Conservation (phyloP, 176 grass and related monocot genomes). For the Tillandsia fasciculata region DNA sequence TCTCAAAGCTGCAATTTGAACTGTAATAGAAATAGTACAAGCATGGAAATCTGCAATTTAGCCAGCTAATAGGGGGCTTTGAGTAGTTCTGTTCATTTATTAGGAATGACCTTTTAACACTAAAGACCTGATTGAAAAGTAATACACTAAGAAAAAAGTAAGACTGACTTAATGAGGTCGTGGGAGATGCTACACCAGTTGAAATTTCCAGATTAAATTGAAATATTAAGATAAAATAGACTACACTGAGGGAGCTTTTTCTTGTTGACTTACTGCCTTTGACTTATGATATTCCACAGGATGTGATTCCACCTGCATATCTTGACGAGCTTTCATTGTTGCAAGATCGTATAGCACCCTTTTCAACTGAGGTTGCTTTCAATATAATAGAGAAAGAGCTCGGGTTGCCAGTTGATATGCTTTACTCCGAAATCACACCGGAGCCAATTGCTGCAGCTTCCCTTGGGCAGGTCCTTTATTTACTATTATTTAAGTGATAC, state of each 20-base stretch:
- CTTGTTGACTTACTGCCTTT: constrained; percentile 6
- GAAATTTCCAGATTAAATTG: too few species aligned
- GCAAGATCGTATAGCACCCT: constrained; percentile 89
- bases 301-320: constrained; percentile 94
- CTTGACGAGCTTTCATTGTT: constrained; percentile 83
- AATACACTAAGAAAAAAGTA: background rate
- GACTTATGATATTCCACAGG: constrained; percentile 35
- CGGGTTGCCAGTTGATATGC: constrained; percentile 49
- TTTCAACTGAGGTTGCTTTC: constrained; percentile 85
- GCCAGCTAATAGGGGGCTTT: background rate
- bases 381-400: constrained; percentile 91
- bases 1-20: background rate
- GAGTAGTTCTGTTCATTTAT: too few species aligned
- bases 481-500: constrained; percentile 2
- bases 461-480: constrained; percentile 61
- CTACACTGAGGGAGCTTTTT: background rate
- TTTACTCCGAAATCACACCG: constrained; percentile 90
- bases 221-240: too few species aligned
- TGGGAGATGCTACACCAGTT: too few species aligned
- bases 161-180: too few species aligned
- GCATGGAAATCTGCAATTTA: background rate
- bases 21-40: background rate
- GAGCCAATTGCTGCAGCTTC: constrained; percentile 82
- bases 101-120: too few species aligned
- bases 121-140: background rate